These are phyloP conservation scores for Eutrema salsugineum DNA, from an alignment of 441 rosid species.

Conservation along the genomic window DNA sequence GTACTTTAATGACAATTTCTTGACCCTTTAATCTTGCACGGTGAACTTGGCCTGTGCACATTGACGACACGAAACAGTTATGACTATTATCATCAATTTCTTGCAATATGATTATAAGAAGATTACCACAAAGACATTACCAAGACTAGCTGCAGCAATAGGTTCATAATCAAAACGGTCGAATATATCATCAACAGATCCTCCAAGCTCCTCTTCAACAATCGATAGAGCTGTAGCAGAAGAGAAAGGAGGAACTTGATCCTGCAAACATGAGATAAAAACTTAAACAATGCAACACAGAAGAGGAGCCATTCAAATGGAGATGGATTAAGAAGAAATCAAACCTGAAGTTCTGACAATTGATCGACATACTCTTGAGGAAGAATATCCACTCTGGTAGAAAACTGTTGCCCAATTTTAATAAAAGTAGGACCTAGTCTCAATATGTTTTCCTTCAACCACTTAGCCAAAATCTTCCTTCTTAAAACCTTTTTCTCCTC, in stretches of 20 bases:
- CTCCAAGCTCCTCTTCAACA: constrained; percentile 96
- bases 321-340: neutral
- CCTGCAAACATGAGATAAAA: constrained; percentile 46
- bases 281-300: neutral
- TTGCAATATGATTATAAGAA: constrained; percentile 4
- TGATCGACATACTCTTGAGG: constrained; percentile 99
- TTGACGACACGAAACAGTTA: neutral
- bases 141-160: constrained; percentile 99
- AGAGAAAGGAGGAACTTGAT: constrained; percentile 99
- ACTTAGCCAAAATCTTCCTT: constrained; percentile 83
- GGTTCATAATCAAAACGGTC: constrained; percentile 90
- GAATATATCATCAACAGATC: constrained; percentile 56
- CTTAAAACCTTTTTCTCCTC: constrained; percentile 65
- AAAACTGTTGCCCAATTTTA: constrained; percentile 96
- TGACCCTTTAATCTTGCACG: constrained; percentile 90
- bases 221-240: constrained; percentile 80
- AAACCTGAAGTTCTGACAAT: constrained; percentile 95
- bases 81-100: neutral
- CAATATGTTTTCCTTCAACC: constrained; percentile 91
- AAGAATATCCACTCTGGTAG: constrained; percentile 98
- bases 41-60: constrained; percentile 83
- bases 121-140: constrained; percentile 38
- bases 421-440: constrained; percentile 98
- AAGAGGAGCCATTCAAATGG: neutral
- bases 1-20: constrained; percentile 91